A percentile compares a stretch with the other conserved stretches of the same genome.
phyloP scores from a whole-genome alignment of 2,329 filamentous ascomycete genomes.

The Beauveria rudraprayagi region DNA sequence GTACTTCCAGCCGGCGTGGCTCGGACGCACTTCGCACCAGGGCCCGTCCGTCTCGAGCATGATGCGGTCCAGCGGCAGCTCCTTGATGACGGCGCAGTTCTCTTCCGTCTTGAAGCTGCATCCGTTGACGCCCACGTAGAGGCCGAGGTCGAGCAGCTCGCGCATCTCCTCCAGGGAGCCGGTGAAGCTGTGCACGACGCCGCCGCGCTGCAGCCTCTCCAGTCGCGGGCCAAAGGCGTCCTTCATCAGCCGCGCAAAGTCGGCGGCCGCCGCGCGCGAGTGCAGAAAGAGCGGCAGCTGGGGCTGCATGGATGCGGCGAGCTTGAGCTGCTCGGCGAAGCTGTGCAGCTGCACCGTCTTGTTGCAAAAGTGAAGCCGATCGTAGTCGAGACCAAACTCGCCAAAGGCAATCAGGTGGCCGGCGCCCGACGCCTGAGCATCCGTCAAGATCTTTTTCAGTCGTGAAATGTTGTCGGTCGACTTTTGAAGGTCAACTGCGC shows the following conservation, averaged over 20 bases:
- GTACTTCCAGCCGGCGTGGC: constrained; percentile 75
- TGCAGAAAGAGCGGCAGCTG: constrained; percentile 88
- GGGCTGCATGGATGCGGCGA: constrained; percentile 61
- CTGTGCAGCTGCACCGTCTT: constrained; percentile 75
- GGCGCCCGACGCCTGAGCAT: constrained; percentile 41
- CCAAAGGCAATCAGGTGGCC: constrained; percentile 67
- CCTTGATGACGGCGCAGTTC: constrained; percentile 76
- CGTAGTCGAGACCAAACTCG: constrained; percentile 94
- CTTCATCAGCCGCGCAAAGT: constrained; percentile 69
- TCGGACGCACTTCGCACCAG: constrained; percentile 91
- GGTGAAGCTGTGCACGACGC: constrained; percentile 92
- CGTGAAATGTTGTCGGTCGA: constrained; percentile 45
- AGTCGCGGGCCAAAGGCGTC: constrained; percentile 49
- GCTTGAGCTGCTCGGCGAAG: constrained; percentile 73
- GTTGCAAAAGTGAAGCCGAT: constrained; percentile 75
- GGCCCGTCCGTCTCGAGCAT: constrained; percentile 97
- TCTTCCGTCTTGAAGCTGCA: constrained; percentile 93
- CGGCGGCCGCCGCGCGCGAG: constrained; percentile 75
- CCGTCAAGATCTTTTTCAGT: constrained; percentile 56
- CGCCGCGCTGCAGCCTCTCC: constrained; percentile 61
- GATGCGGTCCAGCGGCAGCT: constrained; percentile 68
- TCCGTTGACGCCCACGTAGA: constrained; percentile 92
- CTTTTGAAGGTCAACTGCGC: constrained; percentile 35
- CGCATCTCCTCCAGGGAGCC: constrained; percentile 79
- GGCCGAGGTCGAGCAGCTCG: constrained; percentile 67